Conservation (phyloP, 2,329 filamentous ascomycete species). For the Penicillium freii region DNA sequence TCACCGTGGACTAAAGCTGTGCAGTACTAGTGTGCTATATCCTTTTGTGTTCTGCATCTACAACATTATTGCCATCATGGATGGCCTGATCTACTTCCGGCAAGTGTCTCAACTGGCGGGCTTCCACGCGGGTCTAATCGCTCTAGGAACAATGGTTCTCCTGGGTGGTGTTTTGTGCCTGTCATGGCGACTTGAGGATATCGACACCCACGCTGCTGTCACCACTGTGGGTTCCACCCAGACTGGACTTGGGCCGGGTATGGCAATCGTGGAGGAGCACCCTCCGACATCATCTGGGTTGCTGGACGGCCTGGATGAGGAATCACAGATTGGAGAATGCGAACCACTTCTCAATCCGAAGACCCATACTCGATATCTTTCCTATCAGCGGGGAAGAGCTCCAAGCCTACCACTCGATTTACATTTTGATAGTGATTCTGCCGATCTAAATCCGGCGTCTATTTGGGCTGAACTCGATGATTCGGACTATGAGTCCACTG, state of each 20-base stretch:
- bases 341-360: conserved; percentile 38
- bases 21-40: conserved; percentile 93
- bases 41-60: conserved; percentile 98
- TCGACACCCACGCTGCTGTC: conserved; percentile 37
- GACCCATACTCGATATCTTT: conserved; percentile 24
- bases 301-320: conserved; percentile 32
- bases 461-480: conserved; percentile 90
- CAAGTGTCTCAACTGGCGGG: conserved; percentile 77
- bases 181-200: conserved; percentile 85
- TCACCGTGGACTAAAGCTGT: conserved; percentile 87
- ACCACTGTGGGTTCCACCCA: conserved; percentile 52
- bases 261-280: conserved; percentile 70
- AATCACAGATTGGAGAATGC: conserved; percentile 40
- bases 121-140: conserved; percentile 69
- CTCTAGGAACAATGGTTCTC: conserved; percentile 80
- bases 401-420: conserved; percentile 34
- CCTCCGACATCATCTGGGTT: conserved; percentile 26
- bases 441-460: conserved; percentile 67
- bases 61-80: conserved; percentile 97
- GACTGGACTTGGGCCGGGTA: conserved; percentile 74
- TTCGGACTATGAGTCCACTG: conserved; percentile 48
- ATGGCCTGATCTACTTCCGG: conserved; percentile 94
- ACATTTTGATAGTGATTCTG: conserved; percentile 44
- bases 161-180: conserved; percentile 84
- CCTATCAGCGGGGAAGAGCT: conserved; percentile 36